Evolutionary conservation across 1,284 basidiomycete species (phyloP), one percentile per base, ranked within the genome.

Genomic region (Mrakiaceae sp.): DNA sequence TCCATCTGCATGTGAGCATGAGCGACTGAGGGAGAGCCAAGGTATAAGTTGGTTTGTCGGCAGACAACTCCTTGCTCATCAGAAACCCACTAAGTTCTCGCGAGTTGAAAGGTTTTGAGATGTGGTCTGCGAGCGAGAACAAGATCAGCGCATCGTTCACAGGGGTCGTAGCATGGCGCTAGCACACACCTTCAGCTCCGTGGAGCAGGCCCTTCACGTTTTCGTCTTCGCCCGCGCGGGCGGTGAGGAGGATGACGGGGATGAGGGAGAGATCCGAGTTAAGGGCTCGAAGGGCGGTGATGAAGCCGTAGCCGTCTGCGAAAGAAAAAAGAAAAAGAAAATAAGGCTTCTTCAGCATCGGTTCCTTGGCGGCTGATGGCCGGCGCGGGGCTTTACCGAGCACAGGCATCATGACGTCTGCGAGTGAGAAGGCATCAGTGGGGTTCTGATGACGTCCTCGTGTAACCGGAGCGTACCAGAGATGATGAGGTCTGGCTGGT

Each of bases 351-450:
- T 27, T 27, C 27, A 27, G 27, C 27, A 27, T 57, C 58, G 11
- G 58, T 51, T 39, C 62, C 54, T 12, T 12, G 39, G 52, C 68
- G 63, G 47, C 69, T 62, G 14, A 71, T 56, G 52, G 69, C 74
- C 67, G 66, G 71, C 64, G 72, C 71, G 14, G 72, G 70, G 66
- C 66, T 12, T 44, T 27, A 63, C n/a, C 46, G 42, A 52, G 16
- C 16, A 42, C 40, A 12, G 77, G 77, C 76, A 79, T 77, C 73
- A 77, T 76, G 9, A 77, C 73, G 62, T 80, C 79, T 2, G 75
- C 43, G 4, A 56, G 54, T 56, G 10, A 7, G 54, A 42, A 5
- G 54, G 39, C 40, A 5, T 6, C 7, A 7, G 8, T 10, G 3
- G 1, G 40, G 12, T 12, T 0, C 12, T 7, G 4, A 42, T 42